Conservation (phyloP, 163 green algal species). For the Volvox carteri region DNA sequence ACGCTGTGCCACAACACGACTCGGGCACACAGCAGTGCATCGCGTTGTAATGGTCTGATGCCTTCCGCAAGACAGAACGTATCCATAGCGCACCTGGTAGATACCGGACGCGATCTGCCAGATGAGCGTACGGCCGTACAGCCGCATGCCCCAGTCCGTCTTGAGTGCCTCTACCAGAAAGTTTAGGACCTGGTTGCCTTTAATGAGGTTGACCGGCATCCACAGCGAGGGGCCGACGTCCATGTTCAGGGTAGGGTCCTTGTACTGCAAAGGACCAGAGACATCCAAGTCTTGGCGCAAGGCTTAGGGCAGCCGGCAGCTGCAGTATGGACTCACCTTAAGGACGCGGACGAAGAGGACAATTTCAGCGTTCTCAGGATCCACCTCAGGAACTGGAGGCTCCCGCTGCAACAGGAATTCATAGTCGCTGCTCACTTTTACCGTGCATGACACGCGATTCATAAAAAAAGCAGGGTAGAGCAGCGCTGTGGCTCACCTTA, state of each 20-base stretch:
- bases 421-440: too few species aligned
- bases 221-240: conserved; percentile 72
- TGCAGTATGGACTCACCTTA: conserved; percentile 46
- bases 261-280: conserved; percentile 44
- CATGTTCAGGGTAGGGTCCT: conserved; percentile 55
- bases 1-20: too few species aligned
- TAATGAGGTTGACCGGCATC: conserved; percentile 87
- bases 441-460: too few species aligned
- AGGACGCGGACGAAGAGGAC: conserved; percentile 86
- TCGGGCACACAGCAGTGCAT: too few species aligned
- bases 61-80: too few species aligned
- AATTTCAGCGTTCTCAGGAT: conserved; percentile 93
- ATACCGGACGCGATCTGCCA: conserved; percentile 82
- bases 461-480: too few species aligned
- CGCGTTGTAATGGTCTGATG: too few species aligned
- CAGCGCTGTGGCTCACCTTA: too few species aligned
- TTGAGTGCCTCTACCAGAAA: conserved; percentile 73
- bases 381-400: conserved; percentile 81
- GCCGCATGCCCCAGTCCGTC: conserved; percentile 80
- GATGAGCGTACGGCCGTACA: conserved; percentile 86
- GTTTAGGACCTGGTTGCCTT: conserved; percentile 77
- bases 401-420: conserved; percentile 22
- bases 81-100: conserved; percentile 87
- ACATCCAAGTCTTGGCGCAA: background rate
- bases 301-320: background rate